Percentiles rank a stretch among this genome's conserved stretches.
These are phyloP conservation scores for Centrapalus pauciflorus DNA, from an alignment of 129 eudicot species.

Conservation along the genomic window DNA sequence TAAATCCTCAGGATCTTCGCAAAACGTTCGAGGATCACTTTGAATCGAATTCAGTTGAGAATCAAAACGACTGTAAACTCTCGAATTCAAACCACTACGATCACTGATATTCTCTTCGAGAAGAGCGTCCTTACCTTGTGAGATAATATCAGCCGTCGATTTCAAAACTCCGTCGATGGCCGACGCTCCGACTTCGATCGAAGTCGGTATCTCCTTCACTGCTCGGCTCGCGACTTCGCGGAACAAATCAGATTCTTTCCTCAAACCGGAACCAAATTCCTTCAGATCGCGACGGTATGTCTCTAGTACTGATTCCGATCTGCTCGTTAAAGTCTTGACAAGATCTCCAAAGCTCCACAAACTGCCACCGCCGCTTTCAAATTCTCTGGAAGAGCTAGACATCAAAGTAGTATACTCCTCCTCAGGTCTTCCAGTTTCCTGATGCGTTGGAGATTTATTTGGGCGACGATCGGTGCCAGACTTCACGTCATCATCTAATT, in stretches of 20 bases:
- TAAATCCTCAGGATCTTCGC: slow-evolving; percentile 63
- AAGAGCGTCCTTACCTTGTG: slow-evolving; percentile 43
- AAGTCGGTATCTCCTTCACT: slow-evolving; percentile 66
- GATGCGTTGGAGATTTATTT: neutral
- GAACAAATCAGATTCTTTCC: slow-evolving; percentile 61
- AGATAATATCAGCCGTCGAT: slow-evolving; percentile 46
- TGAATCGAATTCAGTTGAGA: slow-evolving; percentile 55
- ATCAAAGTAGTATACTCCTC: neutral
- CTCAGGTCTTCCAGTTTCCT: neutral
- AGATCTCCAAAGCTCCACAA: slow-evolving; percentile 78
- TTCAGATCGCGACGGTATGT: slow-evolving; percentile 67
- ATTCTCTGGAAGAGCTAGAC: slow-evolving; percentile 13
- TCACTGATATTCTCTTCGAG: slow-evolving; percentile 17
- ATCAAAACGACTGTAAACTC: slow-evolving; percentile 56
- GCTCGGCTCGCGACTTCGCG: slow-evolving; percentile 68
- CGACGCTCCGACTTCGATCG: slow-evolving; percentile 64
- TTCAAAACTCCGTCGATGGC: slow-evolving; percentile 58
- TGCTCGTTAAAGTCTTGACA: slow-evolving; percentile 44
- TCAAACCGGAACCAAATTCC: slow-evolving; percentile 70
- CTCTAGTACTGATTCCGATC: slow-evolving; percentile 72
- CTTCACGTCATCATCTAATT: slow-evolving; percentile 2
- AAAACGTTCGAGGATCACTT: slow-evolving; percentile 44
- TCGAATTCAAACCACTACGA: slow-evolving; percentile 1
- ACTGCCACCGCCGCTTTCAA: neutral
- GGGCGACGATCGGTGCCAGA: slow-evolving; percentile 22